These are phyloP conservation scores for Apiotrichum gamsii DNA, from an alignment of 1,284 basidiomycete species.

Conservation along the genomic window DNA sequence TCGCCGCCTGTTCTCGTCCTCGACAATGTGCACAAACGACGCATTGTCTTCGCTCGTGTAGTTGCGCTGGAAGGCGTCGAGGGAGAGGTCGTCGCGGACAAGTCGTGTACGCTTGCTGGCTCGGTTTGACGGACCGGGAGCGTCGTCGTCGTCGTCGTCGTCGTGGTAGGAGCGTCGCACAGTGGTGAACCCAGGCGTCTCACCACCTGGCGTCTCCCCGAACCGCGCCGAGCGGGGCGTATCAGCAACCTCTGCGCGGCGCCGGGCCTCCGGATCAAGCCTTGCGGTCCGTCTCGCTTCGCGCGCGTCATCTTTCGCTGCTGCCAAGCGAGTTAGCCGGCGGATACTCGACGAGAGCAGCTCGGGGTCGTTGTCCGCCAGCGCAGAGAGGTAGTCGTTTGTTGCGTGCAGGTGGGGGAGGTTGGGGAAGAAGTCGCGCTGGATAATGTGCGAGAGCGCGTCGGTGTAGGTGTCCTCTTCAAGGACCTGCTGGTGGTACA, in stretches of 20 bases:
- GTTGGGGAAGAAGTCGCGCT: constrained; percentile 94
- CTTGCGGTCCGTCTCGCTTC: constrained; percentile 4
- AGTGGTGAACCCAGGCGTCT: constrained; percentile 26
- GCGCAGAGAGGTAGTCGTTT: constrained; percentile 73
- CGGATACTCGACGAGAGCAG: constrained; percentile 68
- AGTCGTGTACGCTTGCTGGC: not conserved
- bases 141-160: constrained; percentile 6
- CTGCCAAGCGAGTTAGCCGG: constrained; percentile 58
- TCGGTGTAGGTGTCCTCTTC: constrained; percentile 88
- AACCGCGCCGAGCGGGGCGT: not conserved
- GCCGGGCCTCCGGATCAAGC: not conserved
- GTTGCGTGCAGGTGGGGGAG: constrained; percentile 79
- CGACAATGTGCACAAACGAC: constrained; percentile 81
- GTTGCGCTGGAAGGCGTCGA: constrained; percentile 78
- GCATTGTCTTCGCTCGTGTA: constrained; percentile 95
- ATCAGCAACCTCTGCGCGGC: constrained; percentile 18
- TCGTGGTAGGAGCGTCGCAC: constrained; percentile 10
- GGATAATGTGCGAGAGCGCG: constrained; percentile 87
- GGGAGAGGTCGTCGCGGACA: constrained; percentile 52
- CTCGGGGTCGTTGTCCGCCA: constrained; percentile 63
- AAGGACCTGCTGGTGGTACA: constrained; percentile 42
- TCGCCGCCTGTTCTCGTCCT: constrained; percentile 74
- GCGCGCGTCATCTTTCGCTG: constrained; percentile 30
- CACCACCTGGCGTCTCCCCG: constrained; percentile 36
- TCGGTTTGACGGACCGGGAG: constrained; percentile 8